Base-by-base conservation (phyloP, 1,284 basidiomycete genomes). In the Sphagnurus paluster region DNA sequence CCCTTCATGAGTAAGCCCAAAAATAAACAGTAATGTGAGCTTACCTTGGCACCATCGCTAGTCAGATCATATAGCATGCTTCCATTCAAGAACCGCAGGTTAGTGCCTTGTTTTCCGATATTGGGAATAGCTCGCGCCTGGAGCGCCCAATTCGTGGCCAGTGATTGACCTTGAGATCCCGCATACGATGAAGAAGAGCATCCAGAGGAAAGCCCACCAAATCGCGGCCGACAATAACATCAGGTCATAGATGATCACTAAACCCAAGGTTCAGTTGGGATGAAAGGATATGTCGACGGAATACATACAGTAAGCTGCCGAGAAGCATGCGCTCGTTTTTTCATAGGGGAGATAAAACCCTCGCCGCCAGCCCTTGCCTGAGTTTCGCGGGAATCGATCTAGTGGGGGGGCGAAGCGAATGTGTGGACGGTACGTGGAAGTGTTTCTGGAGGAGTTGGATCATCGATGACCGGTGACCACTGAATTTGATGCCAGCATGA, bases 81-180 rank as follows among this genome's bases (percentile, higher is more conserved):
- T 4, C 97, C 97, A 34, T 84, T 85, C 36, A 98, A 63, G 58
- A 98, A 87, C 53, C 79, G 83, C 30, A 93, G 69, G 60, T 98
- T 98, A 16, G 83, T 83, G 0, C 93, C 93, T 55, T 96, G 88
- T 61, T 80, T 85, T 26, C 87, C 87, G 37, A 93, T 87, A 36
- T 73, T 77, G 7, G 92, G 91, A 87, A 92, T 56, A 79, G 87
- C 14, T 84, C 82, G 32, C 93, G 77, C 47, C 93, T 79, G 71
- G 98, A 92, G n/a, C 97, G 82, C 26, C 96, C 92, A 17, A 99
- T 80, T 25, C 93, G 82, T 14, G 92, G 95, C 92, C 93, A 98
- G 61, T 98, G 90, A 44, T 97, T 91, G 10, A 82, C 81, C 61
- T 92, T 93, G 35, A 93, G 77, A 53, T 97, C 92, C 53, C 84